Conservation (phyloP, 2,329 filamentous ascomycete genomes). For the Samsoniella hepiali region DNA sequence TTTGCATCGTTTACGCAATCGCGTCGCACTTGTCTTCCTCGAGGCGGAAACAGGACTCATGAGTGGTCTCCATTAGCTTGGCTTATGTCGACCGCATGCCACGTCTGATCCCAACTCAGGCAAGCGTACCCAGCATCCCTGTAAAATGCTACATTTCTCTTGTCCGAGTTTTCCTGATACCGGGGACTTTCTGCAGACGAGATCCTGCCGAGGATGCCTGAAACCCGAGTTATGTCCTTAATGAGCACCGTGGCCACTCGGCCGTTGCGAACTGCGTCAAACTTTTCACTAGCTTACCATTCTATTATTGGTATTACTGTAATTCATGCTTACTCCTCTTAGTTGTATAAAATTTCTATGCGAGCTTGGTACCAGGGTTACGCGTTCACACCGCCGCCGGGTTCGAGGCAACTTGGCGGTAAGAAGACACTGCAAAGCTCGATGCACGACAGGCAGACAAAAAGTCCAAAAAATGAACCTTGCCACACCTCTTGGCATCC, state of each 20-base stretch:
- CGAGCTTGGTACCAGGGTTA: too few relatives aligned
- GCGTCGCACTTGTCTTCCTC: neutral
- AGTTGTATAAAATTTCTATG: neutral
- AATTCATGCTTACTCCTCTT: neutral
- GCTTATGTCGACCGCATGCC: conserved; percentile 11
- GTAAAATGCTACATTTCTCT: neutral
- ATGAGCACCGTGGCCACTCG: neutral
- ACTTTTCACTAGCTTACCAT: neutral
- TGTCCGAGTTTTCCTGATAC: neutral
- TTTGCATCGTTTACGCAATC: neutral
- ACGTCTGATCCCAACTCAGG: neutral
- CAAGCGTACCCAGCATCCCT: neutral
- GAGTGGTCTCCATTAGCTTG: neutral
- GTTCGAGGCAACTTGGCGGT: too few relatives aligned
- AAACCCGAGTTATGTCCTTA: conserved; percentile 17
- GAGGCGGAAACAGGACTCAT: neutral
- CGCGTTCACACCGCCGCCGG: too few relatives aligned
- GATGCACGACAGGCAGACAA: too few relatives aligned
- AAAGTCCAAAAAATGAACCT: neutral
- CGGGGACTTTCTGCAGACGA: neutral
- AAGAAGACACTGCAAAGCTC: too few relatives aligned
- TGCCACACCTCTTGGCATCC: neutral
- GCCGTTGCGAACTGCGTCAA: neutral
- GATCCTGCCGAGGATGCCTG: neutral
- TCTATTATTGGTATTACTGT: neutral